Evolutionary conservation across 1,284 basidiomycete genomes (phyloP).

Genomic region (Sparassis latifolia): DNA sequence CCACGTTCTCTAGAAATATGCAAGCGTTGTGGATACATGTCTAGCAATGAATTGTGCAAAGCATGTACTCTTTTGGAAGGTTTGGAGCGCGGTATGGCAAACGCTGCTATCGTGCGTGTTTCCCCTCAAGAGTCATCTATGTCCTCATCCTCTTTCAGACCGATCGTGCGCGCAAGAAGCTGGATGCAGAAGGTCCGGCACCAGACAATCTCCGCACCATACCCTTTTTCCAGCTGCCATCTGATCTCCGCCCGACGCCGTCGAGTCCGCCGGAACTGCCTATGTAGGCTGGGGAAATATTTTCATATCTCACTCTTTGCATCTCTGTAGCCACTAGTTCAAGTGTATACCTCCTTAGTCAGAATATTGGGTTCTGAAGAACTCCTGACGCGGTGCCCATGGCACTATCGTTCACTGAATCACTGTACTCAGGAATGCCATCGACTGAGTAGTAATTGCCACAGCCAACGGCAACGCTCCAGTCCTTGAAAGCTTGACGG

Average conservation of each 20-base stretch:
- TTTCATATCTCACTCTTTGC: not conserved
- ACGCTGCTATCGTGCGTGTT: slow-evolving; percentile 56
- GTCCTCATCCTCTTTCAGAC: slow-evolving; percentile 34
- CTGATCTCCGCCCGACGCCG: not conserved
- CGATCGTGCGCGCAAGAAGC: slow-evolving; percentile 54
- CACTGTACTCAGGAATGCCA: too few relatives aligned
- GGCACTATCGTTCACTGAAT: too few relatives aligned
- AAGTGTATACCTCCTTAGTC: not conserved
- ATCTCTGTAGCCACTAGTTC: not conserved
- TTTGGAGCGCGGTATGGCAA: slow-evolving; percentile 78
- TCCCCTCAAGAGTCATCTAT: slow-evolving; percentile 2
- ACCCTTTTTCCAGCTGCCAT: slow-evolving; percentile 45
- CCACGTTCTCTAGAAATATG: slow-evolving; percentile 63
- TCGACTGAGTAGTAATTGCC: too few relatives aligned
- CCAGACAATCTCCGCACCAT: slow-evolving; percentile 61
- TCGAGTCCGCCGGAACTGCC: not conserved
- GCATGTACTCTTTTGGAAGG: slow-evolving; percentile 89
- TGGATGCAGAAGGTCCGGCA: slow-evolving; percentile 52
- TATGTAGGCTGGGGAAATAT: not conserved
- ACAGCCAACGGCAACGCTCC: too few relatives aligned
- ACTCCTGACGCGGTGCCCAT: too few relatives aligned
- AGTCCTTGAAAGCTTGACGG: too few relatives aligned
- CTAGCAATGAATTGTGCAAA: slow-evolving; percentile 89
- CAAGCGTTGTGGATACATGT: slow-evolving; percentile 86
- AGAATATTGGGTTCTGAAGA: too few relatives aligned